A percentile compares a stretch with the other conserved stretches of the same genome.
Conservation (phyloP, 2,329 filamentous ascomycete genomes). For the Ophiosphaerella narmari region DNA sequence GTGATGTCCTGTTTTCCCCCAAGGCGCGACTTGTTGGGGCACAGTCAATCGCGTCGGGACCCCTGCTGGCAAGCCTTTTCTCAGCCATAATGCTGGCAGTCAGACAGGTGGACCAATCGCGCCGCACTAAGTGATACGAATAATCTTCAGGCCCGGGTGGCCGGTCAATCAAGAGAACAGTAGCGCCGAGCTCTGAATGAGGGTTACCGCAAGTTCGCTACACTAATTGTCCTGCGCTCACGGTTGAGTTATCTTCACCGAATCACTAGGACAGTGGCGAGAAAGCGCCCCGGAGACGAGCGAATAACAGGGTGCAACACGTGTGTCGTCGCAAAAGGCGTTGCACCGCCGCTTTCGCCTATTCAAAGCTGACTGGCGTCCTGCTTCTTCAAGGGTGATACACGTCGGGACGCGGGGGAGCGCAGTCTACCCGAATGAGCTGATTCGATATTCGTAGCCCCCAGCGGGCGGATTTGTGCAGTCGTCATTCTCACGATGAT, state of each 20-base stretch:
- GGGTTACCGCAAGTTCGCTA: constrained; percentile 8
- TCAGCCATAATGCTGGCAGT: constrained; percentile 32
- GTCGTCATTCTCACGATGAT: constrained; percentile 2
- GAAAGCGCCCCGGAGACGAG: neutral
- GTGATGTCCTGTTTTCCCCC: constrained; percentile 20
- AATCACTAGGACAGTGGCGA: constrained; percentile 2
- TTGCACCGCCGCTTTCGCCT: constrained; percentile 21
- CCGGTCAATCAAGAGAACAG: constrained; percentile 12
- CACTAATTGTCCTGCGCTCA: constrained; percentile 7
- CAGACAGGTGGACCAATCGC: constrained; percentile 33
- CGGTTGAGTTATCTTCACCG: constrained; percentile 3
- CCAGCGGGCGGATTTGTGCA: constrained; percentile 14
- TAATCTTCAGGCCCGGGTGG: constrained; percentile 20
- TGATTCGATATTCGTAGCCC: constrained; percentile 11
- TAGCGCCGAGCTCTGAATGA: constrained; percentile 1
- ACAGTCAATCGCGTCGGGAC: constrained; percentile 24
- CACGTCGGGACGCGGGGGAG: constrained; percentile 22
- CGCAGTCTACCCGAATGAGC: constrained; percentile 16
- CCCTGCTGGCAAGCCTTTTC: constrained; percentile 22
- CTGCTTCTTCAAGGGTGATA: constrained; percentile 21
- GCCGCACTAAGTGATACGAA: constrained; percentile 14
- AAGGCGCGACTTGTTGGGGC: constrained; percentile 24
- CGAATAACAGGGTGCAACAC: constrained; percentile 9
- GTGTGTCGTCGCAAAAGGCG: constrained; percentile 11
- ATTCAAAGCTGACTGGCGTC: constrained; percentile 10